Conservation (phyloP, 805 yeast species). For the Wickerhamiella brachini region DNA sequence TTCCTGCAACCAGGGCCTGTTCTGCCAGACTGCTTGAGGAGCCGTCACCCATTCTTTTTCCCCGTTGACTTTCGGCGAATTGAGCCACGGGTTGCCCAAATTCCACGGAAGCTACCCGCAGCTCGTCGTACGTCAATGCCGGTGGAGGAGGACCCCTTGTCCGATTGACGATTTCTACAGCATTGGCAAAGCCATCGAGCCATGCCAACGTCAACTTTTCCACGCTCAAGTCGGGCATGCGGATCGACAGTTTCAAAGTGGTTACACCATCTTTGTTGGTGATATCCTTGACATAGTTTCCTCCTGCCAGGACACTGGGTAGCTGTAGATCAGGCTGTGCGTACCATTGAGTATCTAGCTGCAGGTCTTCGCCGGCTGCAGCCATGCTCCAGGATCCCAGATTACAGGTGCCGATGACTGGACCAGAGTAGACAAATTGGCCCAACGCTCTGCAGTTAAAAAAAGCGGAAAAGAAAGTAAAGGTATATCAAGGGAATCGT, state of each 20-base stretch:
- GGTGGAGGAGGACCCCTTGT: constrained; percentile 33
- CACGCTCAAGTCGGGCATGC: constrained; percentile 23
- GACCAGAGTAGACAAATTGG: no score
- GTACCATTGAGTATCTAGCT: constrained; percentile 17
- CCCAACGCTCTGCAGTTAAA: no score
- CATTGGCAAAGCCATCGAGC: constrained; percentile 26
- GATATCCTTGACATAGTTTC: constrained; percentile 14
- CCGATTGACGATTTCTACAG: constrained; percentile 23
- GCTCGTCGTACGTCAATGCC: constrained; percentile 18
- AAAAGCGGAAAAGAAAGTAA: no score
- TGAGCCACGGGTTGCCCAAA: constrained; percentile 24
- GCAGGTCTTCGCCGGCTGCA: constrained; percentile 12
- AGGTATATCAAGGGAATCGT: no score
- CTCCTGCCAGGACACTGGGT: constrained; percentile 13
- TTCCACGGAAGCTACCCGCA: constrained; percentile 15
- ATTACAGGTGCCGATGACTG: no score
- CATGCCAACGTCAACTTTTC: constrained; percentile 21
- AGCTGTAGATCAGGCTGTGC: constrained; percentile 6
- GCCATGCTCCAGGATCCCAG: background rate
- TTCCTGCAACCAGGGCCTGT: no score
- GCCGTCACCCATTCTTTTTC: constrained; percentile 24
- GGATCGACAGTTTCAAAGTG: constrained; percentile 17
- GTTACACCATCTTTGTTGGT: constrained; percentile 11
- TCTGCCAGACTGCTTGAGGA: constrained; percentile 31
- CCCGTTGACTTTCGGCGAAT: constrained; percentile 24